Evolutionary conservation across 495 filamentous ascomycete genomes (phyloP).

Genomic region (Xylona heveae): DNA sequence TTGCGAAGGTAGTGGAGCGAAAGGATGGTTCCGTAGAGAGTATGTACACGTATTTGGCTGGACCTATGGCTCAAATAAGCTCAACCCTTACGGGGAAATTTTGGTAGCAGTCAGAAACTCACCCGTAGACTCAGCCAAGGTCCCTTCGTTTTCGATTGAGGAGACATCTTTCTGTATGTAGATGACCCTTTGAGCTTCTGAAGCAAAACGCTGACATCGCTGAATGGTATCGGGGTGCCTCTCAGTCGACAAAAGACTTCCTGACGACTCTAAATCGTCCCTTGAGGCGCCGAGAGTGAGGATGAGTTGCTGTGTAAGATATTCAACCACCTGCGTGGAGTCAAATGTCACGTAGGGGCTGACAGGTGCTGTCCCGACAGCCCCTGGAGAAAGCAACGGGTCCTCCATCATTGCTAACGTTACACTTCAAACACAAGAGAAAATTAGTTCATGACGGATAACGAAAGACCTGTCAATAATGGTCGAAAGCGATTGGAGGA

Average conservation of each 20-base stretch:
- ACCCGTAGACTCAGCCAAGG: constrained; percentile 15
- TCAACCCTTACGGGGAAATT: too few relatives aligned
- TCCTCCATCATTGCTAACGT: constrained; percentile 1
- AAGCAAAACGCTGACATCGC: constrained; percentile 73
- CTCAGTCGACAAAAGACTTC: constrained; percentile 58
- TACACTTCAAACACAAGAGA: too few relatives aligned
- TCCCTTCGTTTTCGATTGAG: constrained; percentile 12
- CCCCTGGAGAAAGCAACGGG: constrained; percentile 3
- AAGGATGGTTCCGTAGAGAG: constrained; percentile 65
- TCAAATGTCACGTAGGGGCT: constrained; percentile 24
- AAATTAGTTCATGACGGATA: too few relatives aligned
- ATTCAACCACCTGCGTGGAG: constrained; percentile 46
- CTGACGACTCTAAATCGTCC: constrained; percentile 54
- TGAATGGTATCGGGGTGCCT: constrained; percentile 58
- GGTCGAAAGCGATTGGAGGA: too few relatives aligned
- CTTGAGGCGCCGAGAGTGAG: constrained; percentile 69
- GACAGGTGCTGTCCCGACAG: constrained; percentile 13
- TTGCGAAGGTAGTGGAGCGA: constrained; percentile 56
- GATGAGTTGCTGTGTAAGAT: constrained; percentile 57
- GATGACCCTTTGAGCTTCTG: constrained; percentile 65
- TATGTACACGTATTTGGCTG: constrained; percentile 50
- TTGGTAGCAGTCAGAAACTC: constrained; percentile 8
- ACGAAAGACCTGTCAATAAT: too few relatives aligned
- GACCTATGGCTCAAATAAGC: too few relatives aligned
- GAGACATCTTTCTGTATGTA: constrained; percentile 76